phyloP scores from a whole-genome alignment of 2,329 filamentous ascomycete species.

The Trichoderma sp. region DNA sequence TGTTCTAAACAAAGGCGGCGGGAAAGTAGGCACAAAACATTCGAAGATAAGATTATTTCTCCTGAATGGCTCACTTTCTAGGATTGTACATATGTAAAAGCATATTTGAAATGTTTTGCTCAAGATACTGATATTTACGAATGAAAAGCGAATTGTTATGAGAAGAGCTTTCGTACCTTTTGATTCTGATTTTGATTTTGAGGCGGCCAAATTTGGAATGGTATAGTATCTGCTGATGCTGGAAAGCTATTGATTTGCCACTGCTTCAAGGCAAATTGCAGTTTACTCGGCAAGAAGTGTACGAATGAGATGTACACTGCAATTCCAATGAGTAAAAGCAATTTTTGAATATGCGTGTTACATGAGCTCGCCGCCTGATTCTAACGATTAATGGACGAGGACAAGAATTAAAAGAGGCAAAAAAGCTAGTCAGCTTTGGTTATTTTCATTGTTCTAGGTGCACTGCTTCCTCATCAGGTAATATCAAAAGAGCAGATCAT shows the following conservation, averaged over 20 bases:
- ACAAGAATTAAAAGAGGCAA: background rate
- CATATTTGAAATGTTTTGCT: background rate
- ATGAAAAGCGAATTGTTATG: background rate
- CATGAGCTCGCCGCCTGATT: background rate
- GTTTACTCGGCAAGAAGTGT: background rate
- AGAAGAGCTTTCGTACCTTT: background rate
- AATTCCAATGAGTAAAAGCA: background rate
- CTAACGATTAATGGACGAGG: background rate
- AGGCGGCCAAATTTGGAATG: background rate
- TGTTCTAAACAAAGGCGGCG: background rate
- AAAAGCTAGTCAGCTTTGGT: background rate
- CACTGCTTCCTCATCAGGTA: background rate
- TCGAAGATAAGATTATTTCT: background rate
- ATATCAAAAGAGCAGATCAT: background rate
- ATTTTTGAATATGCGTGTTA: background rate
- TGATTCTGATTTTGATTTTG: background rate
- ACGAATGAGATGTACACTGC: background rate
- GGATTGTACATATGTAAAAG: background rate
- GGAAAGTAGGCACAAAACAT: background rate
- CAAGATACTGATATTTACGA: background rate
- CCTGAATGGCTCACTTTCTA: background rate
- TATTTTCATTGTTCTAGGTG: background rate
- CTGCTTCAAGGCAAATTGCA: background rate
- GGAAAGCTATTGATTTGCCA: background rate
- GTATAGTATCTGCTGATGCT: background rate